Conservation (phyloP, 768 basidiomycete genomes). For the Cyclocybe aegerita region DNA sequence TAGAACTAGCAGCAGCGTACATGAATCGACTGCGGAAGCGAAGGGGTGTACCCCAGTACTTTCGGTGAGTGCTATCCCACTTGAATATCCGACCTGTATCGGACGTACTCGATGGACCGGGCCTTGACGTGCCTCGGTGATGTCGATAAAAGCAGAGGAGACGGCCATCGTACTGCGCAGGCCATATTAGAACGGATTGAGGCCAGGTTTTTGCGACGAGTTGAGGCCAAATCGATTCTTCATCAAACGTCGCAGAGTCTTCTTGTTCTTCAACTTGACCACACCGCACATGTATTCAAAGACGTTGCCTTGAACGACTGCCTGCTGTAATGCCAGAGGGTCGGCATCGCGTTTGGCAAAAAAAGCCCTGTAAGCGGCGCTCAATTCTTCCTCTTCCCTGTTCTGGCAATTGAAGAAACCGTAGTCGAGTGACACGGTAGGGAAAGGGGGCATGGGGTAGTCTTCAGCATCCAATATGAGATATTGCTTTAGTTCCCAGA, state of each 20-base stretch:
- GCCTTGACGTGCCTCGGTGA: no score
- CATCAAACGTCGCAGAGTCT: slow-evolving; percentile 27
- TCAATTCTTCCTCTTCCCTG: slow-evolving; percentile 25
- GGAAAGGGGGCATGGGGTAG: slow-evolving; percentile 1
- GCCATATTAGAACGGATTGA: no score
- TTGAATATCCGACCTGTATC: no score
- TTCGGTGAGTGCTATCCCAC: no score
- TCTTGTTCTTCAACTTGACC: slow-evolving; percentile 22
- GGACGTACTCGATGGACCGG: no score
- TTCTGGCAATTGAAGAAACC: slow-evolving; percentile 34
- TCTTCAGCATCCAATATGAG: slow-evolving; percentile 11
- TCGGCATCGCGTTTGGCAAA: slow-evolving; percentile 23
- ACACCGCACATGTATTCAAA: slow-evolving; percentile 22
- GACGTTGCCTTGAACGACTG: slow-evolving; percentile 29
- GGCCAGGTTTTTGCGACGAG: background rate
- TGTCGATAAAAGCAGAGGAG: no score
- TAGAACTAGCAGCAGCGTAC: no score
- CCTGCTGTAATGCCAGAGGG: slow-evolving; percentile 35
- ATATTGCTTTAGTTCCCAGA: slow-evolving; percentile 37
- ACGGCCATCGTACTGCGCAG: no score
- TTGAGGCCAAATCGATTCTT: slow-evolving; percentile 21
- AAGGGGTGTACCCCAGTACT: no score
- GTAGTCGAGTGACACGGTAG: slow-evolving; percentile 26
- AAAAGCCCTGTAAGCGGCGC: slow-evolving; percentile 29
- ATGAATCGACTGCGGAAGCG: no score